Percentiles rank a stretch among this genome's conserved stretches.
Evolutionary conservation across 495 filamentous ascomycete species (phyloP).

Genomic region (Hyaloscypha finlandica): DNA sequence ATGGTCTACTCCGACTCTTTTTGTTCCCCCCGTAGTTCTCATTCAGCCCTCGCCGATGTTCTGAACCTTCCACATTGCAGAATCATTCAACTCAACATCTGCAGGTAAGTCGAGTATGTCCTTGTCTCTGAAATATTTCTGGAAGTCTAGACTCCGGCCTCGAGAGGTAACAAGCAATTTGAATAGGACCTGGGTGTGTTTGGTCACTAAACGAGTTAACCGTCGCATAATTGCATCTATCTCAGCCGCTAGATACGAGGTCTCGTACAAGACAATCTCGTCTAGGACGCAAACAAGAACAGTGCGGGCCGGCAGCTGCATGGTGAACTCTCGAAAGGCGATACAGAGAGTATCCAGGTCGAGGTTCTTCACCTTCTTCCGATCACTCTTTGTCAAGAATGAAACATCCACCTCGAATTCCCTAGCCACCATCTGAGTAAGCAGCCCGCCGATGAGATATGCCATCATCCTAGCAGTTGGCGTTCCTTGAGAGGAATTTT

Average conservation of each 20-base stretch:
- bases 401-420: conserved; percentile 1
- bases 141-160: background rate
- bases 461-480: background rate
- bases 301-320: background rate
- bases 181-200: background rate
- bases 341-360: background rate
- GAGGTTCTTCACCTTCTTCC: background rate
- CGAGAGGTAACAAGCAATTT: background rate
- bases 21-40: too few relatives aligned
- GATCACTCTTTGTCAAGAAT: background rate
- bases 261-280: background rate
- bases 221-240: background rate
- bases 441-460: background rate
- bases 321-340: conserved; percentile 1
- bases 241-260: background rate
- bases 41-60: too few relatives aligned
- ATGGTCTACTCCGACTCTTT: too few relatives aligned
- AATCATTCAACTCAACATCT: background rate
- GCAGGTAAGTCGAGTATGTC: background rate
- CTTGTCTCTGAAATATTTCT: background rate
- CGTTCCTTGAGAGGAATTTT: background rate
- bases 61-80: background rate
- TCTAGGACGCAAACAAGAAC: background rate
- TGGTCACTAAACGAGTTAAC: background rate
- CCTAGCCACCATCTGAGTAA: conserved; percentile 4